A percentile compares a stretch with the other conserved stretches of the same genome.
Evolutionary conservation across 352 stramenopile genomes (phyloP).

Genomic region (Blastocystis sp.): DNA sequence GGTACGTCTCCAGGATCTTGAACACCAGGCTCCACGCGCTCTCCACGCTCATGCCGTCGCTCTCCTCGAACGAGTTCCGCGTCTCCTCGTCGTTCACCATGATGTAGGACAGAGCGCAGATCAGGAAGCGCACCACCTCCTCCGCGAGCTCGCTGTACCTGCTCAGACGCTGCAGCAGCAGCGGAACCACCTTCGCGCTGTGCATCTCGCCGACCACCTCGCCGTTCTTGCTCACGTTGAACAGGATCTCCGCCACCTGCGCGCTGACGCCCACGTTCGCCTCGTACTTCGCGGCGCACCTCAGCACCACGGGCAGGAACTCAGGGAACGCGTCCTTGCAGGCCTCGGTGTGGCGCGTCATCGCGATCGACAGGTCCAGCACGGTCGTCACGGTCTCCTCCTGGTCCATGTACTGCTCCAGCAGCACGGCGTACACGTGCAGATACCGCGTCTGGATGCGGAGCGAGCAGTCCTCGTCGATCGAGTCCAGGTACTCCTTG

Average conservation of each 20-base stretch:
- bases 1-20: constrained; percentile 36
- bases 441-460: constrained; percentile 50
- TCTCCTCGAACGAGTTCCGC: background rate
- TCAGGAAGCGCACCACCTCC: constrained; percentile 29
- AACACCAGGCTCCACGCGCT: background rate
- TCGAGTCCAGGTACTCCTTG: constrained; percentile 4
- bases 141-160: background rate
- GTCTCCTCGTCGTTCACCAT: constrained; percentile 49
- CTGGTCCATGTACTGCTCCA: constrained; percentile 26
- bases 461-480: constrained; percentile 23
- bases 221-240: constrained; percentile 43
- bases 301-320: constrained; percentile 22
- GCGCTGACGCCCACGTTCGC: background rate
- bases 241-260: constrained; percentile 30
- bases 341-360: constrained; percentile 27
- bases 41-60: background rate
- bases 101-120: constrained; percentile 52
- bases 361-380: background rate
- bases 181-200: constrained; percentile 3
- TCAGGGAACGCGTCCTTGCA: constrained; percentile 41
- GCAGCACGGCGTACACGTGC: constrained; percentile 29
- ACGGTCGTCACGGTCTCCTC: constrained; percentile 32
- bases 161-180: constrained; percentile 1
- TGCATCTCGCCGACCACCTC: background rate
- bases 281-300: background rate